phyloP scores from a whole-genome alignment of 352 stramenopile genomes.

The Phytophthora boehmeriae region DNA sequence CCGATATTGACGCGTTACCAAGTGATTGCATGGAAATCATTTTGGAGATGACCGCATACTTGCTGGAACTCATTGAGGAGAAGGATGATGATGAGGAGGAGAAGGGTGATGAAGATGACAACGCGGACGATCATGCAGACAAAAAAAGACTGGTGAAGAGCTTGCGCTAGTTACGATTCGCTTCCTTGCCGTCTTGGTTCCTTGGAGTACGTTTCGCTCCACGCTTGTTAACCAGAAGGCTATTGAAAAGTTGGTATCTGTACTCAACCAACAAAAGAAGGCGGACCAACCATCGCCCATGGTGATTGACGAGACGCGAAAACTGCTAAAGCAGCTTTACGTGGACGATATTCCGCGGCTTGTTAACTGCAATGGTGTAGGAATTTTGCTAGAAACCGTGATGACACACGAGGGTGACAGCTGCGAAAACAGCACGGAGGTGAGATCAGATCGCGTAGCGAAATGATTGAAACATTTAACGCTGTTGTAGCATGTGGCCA shows the following conservation, averaged over 20 bases:
- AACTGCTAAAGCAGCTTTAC: constrained; percentile 62
- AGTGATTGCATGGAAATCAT: constrained; percentile 63
- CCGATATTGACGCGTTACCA: constrained; percentile 44
- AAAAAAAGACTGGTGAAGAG: constrained; percentile 16
- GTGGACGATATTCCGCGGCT: constrained; percentile 68
- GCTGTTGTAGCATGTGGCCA: constrained; percentile 55
- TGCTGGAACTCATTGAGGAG: constrained; percentile 45
- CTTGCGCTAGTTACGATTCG: constrained; percentile 43
- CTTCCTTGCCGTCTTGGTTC: constrained; percentile 49
- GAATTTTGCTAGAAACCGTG: constrained; percentile 55
- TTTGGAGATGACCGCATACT: constrained; percentile 60
- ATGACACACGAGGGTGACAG: constrained; percentile 21
- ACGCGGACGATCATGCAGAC: constrained; percentile 17
- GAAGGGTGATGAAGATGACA: constrained; percentile 18
- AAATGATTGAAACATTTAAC: constrained; percentile 68
- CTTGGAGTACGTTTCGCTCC: constrained; percentile 36
- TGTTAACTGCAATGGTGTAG: constrained; percentile 65
- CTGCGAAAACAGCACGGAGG: constrained; percentile 11
- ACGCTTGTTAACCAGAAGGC: constrained; percentile 59
- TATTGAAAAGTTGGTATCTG: constrained; percentile 56
- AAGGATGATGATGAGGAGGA: no score
- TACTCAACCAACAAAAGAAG: constrained; percentile 60
- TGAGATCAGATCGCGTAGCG: constrained; percentile 33
- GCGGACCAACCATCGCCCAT: constrained; percentile 22
- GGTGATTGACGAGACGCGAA: constrained; percentile 42